phyloP scores from a whole-genome alignment of 768 basidiomycete species.

The Rhodotorula kratochvilovae region DNA sequence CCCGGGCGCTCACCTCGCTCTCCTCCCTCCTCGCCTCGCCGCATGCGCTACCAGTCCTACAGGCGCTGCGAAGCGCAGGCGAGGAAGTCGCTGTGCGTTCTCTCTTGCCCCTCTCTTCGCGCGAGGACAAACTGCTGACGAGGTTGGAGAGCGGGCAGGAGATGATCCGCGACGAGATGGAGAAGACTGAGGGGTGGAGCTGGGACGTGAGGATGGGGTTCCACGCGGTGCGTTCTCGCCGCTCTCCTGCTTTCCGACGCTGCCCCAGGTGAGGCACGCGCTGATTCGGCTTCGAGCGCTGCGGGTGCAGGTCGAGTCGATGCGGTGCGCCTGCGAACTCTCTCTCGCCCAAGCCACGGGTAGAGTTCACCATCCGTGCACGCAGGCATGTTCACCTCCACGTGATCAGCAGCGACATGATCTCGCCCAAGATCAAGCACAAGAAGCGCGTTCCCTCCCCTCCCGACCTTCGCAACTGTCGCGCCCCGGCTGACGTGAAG shows the following conservation, averaged over 20 bases:
- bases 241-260: neutral
- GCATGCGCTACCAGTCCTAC: constrained; percentile 40
- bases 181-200: constrained; percentile 43
- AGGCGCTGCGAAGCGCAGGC: constrained; percentile 41
- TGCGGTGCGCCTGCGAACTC: constrained; percentile 41
- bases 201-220: constrained; percentile 49
- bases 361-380: too few species aligned
- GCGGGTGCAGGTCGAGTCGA: constrained; percentile 42
- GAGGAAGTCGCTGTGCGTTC: constrained; percentile 42
- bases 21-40: constrained; percentile 32
- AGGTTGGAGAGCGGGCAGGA: constrained; percentile 30
- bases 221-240: constrained; percentile 41
- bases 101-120: too few species aligned
- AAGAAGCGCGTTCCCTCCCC: constrained; percentile 45
- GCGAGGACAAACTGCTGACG: too few species aligned
- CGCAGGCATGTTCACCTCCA: constrained; percentile 42
- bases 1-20: constrained; percentile 41
- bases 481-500: neutral
- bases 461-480: too few species aligned
- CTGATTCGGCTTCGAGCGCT: neutral
- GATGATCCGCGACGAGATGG: constrained; percentile 49
- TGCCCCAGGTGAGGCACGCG: neutral
- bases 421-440: constrained; percentile 46
- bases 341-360: too few species aligned
- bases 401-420: constrained; percentile 48